phyloP scores from a whole-genome alignment of 129 eudicot species.

The Dittrichia graveolens region DNA sequence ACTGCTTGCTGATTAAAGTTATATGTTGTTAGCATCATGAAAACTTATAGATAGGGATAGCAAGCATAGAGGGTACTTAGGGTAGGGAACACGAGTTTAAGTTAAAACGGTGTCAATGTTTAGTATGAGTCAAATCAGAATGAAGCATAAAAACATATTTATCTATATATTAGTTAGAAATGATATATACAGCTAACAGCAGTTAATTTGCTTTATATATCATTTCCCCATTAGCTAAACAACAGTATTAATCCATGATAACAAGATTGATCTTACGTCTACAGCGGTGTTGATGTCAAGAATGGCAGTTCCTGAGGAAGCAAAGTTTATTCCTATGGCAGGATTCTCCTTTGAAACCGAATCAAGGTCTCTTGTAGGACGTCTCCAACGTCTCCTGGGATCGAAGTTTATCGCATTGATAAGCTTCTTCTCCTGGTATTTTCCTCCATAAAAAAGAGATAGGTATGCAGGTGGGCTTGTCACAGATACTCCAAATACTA shows the following conservation, averaged over 20 bases:
- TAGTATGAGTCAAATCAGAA: no score
- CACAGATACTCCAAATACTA: constrained; percentile 30
- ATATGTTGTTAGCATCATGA: background rate
- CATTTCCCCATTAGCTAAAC: no score
- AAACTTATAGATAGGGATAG: background rate
- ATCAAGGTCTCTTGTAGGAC: constrained; percentile 5
- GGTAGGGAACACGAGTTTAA: background rate
- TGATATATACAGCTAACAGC: no score
- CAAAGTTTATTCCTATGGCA: constrained; percentile 32
- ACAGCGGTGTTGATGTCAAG: constrained; percentile 23
- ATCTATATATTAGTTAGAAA: no score
- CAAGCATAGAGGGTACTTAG: background rate
- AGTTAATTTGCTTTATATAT: no score
- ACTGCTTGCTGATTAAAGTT: constrained; percentile 30
- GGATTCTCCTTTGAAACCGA: constrained; percentile 23
- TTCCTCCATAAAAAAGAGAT: background rate
- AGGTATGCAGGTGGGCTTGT: constrained; percentile 38
- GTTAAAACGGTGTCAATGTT: no score
- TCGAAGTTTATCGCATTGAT: background rate
- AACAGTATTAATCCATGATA: background rate
- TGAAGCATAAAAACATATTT: no score
- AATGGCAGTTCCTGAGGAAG: constrained; percentile 30
- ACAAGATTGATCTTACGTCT: constrained; percentile 22
- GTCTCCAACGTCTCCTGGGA: constrained; percentile 23
- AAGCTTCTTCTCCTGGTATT: constrained; percentile 3